Evolutionary conservation across 768 basidiomycete genomes (phyloP), one percentile per base, ranked within the genome.

Genomic region (Leucogyrophana mollusca): DNA sequence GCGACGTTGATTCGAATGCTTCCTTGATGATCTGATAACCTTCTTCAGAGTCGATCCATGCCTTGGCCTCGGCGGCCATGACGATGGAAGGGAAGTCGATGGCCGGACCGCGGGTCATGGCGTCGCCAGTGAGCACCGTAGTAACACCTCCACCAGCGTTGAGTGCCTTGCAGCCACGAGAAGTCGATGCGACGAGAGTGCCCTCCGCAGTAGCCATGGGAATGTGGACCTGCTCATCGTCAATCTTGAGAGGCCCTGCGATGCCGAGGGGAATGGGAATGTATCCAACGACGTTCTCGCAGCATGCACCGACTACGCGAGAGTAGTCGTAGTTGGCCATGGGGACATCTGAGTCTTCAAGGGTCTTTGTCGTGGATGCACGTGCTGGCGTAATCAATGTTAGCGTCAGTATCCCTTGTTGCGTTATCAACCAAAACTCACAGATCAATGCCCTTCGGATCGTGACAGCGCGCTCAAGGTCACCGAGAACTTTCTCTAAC

Each of bases 191-290:
- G 50, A 98, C 94, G 45, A 99, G 82, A 0, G 96, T 98, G 49
- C 96, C 96, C 65, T 99, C 96, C n/a, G 96, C 94, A 4, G 96
- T 99, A 34, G 96, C 96, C 96, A 99, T 98, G 7, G 96, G 96
- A 57, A 99, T 94, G 33, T 85, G 95, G 56, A 83, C 83, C 38
- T 84, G 69, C 34, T 78, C 70, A 23, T 90, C 93, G 57, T 99
- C 95, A 60, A 99, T 79, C 35, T 80, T 89, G 27, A 99, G 82
- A 3, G 96, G 96, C 2, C 96, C 96, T 13, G 96, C 96, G 50
- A 98, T 87, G 55, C 96, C 96, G 42, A 98, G 84, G 0, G 96
- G 96, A 30, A 99, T 68, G 34, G 95, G 96, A 65, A 97, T 92
- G 65, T 90, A 99, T 24, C 96, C 96, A 39, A 98, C 82, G 41